Evolutionary conservation across 148 eudicot genomes (phyloP), one percentile per base, ranked within the genome.

Genomic region (Amaranthus cruentus): DNA sequence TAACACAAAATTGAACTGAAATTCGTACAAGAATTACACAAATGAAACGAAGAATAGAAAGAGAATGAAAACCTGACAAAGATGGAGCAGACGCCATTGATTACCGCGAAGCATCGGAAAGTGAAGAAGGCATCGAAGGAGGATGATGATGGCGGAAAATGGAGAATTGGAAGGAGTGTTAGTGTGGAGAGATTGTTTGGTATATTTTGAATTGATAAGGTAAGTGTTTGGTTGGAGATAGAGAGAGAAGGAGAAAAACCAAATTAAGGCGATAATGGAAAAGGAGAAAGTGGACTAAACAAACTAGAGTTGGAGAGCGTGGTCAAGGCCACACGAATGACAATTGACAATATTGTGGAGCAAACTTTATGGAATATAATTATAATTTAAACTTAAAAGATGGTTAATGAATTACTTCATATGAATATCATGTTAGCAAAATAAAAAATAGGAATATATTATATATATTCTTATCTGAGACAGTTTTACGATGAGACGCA

Each of bases 51-150:
- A 21, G 38, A 28, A 28, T 28, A 73, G 72, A 54, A 12, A 50
- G 70, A 38, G 14, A 55, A 56, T 38, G 60, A 47, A 50, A 38
- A 88, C 97, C 91, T 77, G 91, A 83, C 79, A 86, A 77, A 74
- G 89, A 88, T 71, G 92, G 81, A 85, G 84, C 82, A 83, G 88
- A 86, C 65, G 91, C 86, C 97, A 92, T 92, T 43, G 47, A 67
- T 78, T 84, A 91, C 51, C 73, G 66, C 72, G 83, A 78, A 85
- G 86, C 91, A 90, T 88, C 85, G 79, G 81, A 73, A 75, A 78
- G 57, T 15, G 51, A 71, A 67, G 46, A 49, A 71, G 66, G 65
- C 84, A 82, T 82, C 53, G 78, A 74, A 56, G 59, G 74, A 55
- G 62, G 49, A 62, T 18, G 47, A 3, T 3, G 48, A 65, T 65